These are phyloP conservation scores for Peniophora sp. DNA, from an alignment of 1,284 basidiomycete species.

Conservation along the genomic window DNA sequence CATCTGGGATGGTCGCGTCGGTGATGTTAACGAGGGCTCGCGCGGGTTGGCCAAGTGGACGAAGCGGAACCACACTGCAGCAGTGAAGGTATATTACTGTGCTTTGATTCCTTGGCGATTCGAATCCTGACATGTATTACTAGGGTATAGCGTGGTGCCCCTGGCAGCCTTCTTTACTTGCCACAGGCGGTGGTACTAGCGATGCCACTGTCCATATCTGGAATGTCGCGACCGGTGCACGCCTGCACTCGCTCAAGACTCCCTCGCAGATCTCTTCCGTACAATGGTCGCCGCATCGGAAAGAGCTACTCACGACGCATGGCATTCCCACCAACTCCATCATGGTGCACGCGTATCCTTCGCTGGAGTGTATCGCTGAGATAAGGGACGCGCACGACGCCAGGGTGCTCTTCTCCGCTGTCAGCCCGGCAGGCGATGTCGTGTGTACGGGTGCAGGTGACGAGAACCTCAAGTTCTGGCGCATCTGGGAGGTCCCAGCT, in stretches of 20 bases:
- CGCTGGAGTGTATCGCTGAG: slow-evolving; percentile 73
- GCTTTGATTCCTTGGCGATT: not conserved
- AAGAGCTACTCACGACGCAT: slow-evolving; percentile 90
- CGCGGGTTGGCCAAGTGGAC: slow-evolving; percentile 79
- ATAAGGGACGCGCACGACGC: slow-evolving; percentile 90
- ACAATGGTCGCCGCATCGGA: slow-evolving; percentile 83
- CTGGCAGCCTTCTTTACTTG: slow-evolving; percentile 89
- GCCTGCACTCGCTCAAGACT: slow-evolving; percentile 77
- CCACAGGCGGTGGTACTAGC: slow-evolving; percentile 90
- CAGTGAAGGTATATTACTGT: slow-evolving; percentile 68
- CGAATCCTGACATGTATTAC: slow-evolving; percentile 17
- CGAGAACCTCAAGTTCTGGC: slow-evolving; percentile 93
- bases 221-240: slow-evolving; percentile 86
- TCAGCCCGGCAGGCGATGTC: slow-evolving; percentile 83
- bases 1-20: slow-evolving; percentile 85
- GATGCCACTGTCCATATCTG: slow-evolving; percentile 94
- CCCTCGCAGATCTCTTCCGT: slow-evolving; percentile 90
- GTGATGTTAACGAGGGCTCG: slow-evolving; percentile 52
- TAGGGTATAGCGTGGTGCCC: slow-evolving; percentile 96
- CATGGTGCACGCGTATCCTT: slow-evolving; percentile 42
- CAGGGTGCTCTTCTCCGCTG: slow-evolving; percentile 77
- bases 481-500: slow-evolving; percentile 59
- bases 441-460: slow-evolving; percentile 88
- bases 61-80: slow-evolving; percentile 90
- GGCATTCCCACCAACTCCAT: slow-evolving; percentile 69